phyloP scores from a whole-genome alignment of 2,329 filamentous ascomycete species.

The Pseudogymnoascus sp. region DNA sequence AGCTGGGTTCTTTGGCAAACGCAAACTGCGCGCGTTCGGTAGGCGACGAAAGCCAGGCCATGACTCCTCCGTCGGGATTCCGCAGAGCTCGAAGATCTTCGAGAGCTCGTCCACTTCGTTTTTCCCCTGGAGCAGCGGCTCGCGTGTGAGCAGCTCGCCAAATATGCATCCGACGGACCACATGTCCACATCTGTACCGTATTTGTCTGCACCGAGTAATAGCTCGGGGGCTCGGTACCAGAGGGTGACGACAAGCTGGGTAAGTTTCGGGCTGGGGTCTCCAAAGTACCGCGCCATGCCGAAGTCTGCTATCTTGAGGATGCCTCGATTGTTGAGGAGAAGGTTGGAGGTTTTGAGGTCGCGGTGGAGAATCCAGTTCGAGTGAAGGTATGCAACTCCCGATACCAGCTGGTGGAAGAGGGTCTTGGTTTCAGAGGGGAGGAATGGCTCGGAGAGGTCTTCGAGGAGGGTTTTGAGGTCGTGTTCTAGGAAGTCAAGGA shows the following conservation, averaged over 20 bases:
- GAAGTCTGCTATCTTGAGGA: slow-evolving; percentile 94
- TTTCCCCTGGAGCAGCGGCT: slow-evolving; percentile 77
- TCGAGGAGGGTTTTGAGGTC: slow-evolving; percentile 90
- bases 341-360: slow-evolving; percentile 93
- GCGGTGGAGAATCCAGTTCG: slow-evolving; percentile 84
- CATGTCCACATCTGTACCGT: slow-evolving; percentile 76
- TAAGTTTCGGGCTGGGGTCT: slow-evolving; percentile 71
- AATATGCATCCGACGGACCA: slow-evolving; percentile 98
- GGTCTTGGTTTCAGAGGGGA: slow-evolving; percentile 87
- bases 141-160: slow-evolving; percentile 77
- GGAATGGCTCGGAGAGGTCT: slow-evolving; percentile 89
- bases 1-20: slow-evolving; percentile 50
- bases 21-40: slow-evolving; percentile 76
- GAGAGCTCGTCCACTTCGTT: slow-evolving; percentile 90
- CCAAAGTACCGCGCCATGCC: slow-evolving; percentile 92
- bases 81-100: slow-evolving; percentile 84
- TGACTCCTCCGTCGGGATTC: slow-evolving; percentile 70
- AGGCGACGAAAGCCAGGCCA: slow-evolving; percentile 87
- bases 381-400: slow-evolving; percentile 79
- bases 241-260: slow-evolving; percentile 88
- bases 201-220: slow-evolving; percentile 70
- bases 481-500: slow-evolving; percentile 97
- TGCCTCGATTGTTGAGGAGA: slow-evolving; percentile 88
- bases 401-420: slow-evolving; percentile 75
- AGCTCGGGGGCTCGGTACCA: slow-evolving; percentile 96